These are phyloP conservation scores for Moricandia moricandioides DNA, from an alignment of 345 rosid species.

Conservation along the genomic window DNA sequence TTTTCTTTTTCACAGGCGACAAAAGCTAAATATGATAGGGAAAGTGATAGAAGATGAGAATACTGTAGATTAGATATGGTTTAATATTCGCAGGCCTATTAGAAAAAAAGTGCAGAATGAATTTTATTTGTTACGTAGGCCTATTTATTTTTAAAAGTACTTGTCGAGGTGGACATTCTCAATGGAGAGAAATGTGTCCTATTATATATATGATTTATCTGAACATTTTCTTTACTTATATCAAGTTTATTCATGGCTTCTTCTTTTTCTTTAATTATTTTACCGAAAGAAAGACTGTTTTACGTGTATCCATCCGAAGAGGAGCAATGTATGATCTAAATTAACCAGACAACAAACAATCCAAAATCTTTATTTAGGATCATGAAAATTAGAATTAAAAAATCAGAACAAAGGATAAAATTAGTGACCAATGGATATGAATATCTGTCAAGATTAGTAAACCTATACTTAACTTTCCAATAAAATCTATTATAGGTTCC, in stretches of 20 bases:
- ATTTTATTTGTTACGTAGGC: too few species aligned
- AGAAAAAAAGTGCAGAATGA: too few species aligned
- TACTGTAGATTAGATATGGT: too few species aligned
- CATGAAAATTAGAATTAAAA: conserved; percentile 12
- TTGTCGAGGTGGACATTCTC: too few species aligned
- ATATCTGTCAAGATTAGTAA: conserved; percentile 34
- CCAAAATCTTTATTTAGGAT: conserved; percentile 16
- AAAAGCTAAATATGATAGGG: too few species aligned
- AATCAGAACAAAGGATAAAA: background rate
- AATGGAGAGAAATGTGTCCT: too few species aligned
- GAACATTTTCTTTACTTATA: background rate
- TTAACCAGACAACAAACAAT: background rate
- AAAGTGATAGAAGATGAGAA: too few species aligned
- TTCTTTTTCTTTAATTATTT: background rate
- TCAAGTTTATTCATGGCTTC: background rate
- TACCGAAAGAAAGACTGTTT: background rate
- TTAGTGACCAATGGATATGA: conserved; percentile 12
- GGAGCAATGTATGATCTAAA: conserved; percentile 15
- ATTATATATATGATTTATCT: too few species aligned
- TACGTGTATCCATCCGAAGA: background rate
- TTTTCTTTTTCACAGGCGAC: too few species aligned
- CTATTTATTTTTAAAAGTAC: too few species aligned
- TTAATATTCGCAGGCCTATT: too few species aligned
- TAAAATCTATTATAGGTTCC: conserved; percentile 24
- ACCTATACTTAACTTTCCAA: conserved; percentile 33